These are phyloP conservation scores for Colletotrichum spaethianum DNA, from an alignment of 2,329 filamentous ascomycete genomes.

Conservation along the genomic window DNA sequence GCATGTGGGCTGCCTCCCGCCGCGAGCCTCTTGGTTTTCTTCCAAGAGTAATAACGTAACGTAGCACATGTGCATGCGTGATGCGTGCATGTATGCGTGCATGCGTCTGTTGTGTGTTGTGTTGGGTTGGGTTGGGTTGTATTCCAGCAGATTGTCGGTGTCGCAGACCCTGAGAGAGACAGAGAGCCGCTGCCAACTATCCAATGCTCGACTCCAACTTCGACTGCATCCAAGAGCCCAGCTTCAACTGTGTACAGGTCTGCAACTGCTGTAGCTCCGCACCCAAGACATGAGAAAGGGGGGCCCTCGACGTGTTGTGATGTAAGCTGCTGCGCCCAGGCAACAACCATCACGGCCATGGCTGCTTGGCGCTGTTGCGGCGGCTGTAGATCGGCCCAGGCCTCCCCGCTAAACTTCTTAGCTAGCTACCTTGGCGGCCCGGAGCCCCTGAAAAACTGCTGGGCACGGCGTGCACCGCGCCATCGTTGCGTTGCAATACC, in stretches of 20 bases:
- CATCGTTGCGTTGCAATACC: slow-evolving; percentile 5
- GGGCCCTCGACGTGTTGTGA: not conserved
- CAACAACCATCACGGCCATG: not conserved
- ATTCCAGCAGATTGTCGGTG: not conserved
- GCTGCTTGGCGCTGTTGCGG: slow-evolving; percentile 2
- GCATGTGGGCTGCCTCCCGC: not conserved
- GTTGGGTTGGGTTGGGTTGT: too few species aligned
- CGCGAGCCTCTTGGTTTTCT: too few species aligned
- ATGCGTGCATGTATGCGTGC: not conserved
- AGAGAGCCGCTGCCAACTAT: not conserved
- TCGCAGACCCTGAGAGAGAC: not conserved
- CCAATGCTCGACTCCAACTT: not conserved
- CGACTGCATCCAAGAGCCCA: not conserved
- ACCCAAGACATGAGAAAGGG: not conserved
- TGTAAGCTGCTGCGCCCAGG: not conserved
- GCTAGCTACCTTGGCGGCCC: not conserved
- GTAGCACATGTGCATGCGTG: not conserved
- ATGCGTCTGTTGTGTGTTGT: not conserved
- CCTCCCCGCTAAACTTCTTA: slow-evolving; percentile 11
- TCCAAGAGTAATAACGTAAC: too few species aligned
- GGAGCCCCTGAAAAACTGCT: slow-evolving; percentile 22
- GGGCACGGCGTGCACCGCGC: not conserved
- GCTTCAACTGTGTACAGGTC: not conserved
- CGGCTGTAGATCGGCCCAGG: not conserved
- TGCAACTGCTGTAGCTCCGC: not conserved